Conservation (phyloP, 2,329 filamentous ascomycete species). For the Penicillium janthinellum region DNA sequence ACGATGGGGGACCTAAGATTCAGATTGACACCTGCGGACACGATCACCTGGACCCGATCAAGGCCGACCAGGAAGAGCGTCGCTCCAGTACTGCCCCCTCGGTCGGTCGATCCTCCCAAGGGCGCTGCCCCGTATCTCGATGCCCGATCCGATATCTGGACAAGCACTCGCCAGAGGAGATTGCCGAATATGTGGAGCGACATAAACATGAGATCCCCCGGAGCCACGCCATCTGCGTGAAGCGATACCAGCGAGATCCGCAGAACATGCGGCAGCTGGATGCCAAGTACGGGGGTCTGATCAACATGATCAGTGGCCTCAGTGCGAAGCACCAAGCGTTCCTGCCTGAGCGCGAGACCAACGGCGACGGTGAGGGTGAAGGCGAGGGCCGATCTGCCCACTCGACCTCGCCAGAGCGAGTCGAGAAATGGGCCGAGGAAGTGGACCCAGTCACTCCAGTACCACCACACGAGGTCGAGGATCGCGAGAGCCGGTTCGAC, state of each 20-base stretch:
- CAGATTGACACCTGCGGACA: slow-evolving; percentile 49
- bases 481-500: slow-evolving; percentile 76
- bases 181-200: slow-evolving; percentile 89
- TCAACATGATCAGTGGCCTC: slow-evolving; percentile 91
- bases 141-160: slow-evolving; percentile 93
- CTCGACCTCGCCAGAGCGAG: slow-evolving; percentile 65
- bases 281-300: slow-evolving; percentile 88
- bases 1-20: slow-evolving; percentile 41
- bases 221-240: slow-evolving; percentile 90
- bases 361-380: slow-evolving; percentile 33
- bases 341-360: slow-evolving; percentile 60
- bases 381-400: slow-evolving; percentile 22
- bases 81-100: slow-evolving; percentile 46
- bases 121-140: slow-evolving; percentile 69
- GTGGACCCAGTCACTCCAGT: slow-evolving; percentile 59
- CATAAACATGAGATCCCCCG: slow-evolving; percentile 94
- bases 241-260: slow-evolving; percentile 84
- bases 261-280: slow-evolving; percentile 84
- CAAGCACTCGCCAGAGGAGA: slow-evolving; percentile 88
- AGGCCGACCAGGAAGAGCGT: slow-evolving; percentile 51
- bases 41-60: slow-evolving; percentile 62
- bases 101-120: slow-evolving; percentile 47
- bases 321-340: slow-evolving; percentile 86
- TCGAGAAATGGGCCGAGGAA: slow-evolving; percentile 82
- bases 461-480: slow-evolving; percentile 51